Evolutionary conservation across 768 basidiomycete species (phyloP).

Genomic region (Suillus discolor): DNA sequence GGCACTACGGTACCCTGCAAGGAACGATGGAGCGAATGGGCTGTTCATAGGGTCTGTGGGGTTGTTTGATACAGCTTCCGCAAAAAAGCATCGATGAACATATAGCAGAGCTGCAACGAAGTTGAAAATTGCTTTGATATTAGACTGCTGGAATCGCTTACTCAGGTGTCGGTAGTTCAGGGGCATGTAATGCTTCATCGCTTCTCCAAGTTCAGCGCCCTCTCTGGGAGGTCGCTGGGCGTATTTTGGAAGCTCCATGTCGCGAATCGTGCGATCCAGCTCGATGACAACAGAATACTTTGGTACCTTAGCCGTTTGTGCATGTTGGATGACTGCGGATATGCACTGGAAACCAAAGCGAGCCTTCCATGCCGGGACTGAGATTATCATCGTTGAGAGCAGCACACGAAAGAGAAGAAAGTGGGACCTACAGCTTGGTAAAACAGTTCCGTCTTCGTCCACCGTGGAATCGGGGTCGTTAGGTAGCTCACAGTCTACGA

Average conservation of each 20-base stretch:
- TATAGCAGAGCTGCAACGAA: slow-evolving; percentile 59
- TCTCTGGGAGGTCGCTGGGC: slow-evolving; percentile 52
- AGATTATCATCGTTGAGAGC: background rate
- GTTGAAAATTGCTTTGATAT: background rate
- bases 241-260: slow-evolving; percentile 68
- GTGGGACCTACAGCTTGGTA: slow-evolving; percentile 57
- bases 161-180: slow-evolving; percentile 71
- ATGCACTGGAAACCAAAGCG: slow-evolving; percentile 67
- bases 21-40: slow-evolving; percentile 65
- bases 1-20: slow-evolving; percentile 69
- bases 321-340: slow-evolving; percentile 68
- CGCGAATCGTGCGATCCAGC: slow-evolving; percentile 64
- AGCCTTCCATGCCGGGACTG: slow-evolving; percentile 74
- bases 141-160: slow-evolving; percentile 34
- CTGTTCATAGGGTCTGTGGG: slow-evolving; percentile 71
- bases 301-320: slow-evolving; percentile 63
- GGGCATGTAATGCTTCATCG: slow-evolving; percentile 79
- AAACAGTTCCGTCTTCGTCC: slow-evolving; percentile 56
- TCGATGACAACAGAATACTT: slow-evolving; percentile 65
- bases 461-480: slow-evolving; percentile 60
- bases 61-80: slow-evolving; percentile 66
- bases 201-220: slow-evolving; percentile 54
- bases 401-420: background rate
- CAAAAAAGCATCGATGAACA: slow-evolving; percentile 77
- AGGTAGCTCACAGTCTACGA: slow-evolving; percentile 73